Evolutionary conservation across 768 basidiomycete genomes (phyloP).

Genomic region (Phanerochaete sordida): DNA sequence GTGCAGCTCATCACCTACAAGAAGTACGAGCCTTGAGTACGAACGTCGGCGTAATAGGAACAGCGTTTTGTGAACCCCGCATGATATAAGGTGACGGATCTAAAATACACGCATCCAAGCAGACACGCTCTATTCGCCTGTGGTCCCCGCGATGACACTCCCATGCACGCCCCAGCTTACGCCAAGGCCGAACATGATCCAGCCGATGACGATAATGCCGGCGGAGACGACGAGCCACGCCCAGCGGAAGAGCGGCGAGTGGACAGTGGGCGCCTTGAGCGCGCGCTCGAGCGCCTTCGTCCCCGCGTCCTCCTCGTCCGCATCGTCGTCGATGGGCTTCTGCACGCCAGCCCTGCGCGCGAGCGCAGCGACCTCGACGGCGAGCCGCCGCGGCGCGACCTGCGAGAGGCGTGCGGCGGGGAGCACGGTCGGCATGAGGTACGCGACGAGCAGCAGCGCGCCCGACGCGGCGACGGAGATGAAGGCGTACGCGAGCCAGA

Average conservation of each 20-base stretch:
- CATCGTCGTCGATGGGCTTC: conserved; percentile 16
- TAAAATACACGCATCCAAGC: not conserved
- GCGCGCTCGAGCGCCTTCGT: conserved; percentile 24
- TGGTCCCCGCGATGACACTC: conserved; percentile 26
- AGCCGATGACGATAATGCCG: conserved; percentile 33
- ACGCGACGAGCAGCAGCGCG: conserved; percentile 27
- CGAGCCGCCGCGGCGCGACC: conserved; percentile 28
- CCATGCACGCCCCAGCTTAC: conserved; percentile 42
- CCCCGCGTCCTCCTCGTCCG: conserved; percentile 15
- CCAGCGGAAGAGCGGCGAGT: conserved; percentile 16
- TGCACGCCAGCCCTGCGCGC: conserved; percentile 13
- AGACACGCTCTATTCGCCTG: conserved; percentile 17
- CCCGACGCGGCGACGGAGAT: conserved; percentile 33
- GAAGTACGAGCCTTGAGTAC: too few species aligned
- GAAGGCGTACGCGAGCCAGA: conserved; percentile 39
- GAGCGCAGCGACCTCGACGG: conserved; percentile 30
- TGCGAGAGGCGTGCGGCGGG: conserved; percentile 38
- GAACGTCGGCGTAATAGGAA: too few species aligned
- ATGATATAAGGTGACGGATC: too few species aligned
- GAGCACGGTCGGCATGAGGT: conserved; percentile 25
- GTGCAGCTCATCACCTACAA: not conserved
- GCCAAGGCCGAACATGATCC: conserved; percentile 41
- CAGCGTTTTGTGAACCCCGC: too few species aligned
- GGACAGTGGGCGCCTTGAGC: conserved; percentile 29
- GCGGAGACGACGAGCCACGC: conserved; percentile 19